Conservation (phyloP, 2,329 filamentous ascomycete species). For the Ceratocystis albifundus region DNA sequence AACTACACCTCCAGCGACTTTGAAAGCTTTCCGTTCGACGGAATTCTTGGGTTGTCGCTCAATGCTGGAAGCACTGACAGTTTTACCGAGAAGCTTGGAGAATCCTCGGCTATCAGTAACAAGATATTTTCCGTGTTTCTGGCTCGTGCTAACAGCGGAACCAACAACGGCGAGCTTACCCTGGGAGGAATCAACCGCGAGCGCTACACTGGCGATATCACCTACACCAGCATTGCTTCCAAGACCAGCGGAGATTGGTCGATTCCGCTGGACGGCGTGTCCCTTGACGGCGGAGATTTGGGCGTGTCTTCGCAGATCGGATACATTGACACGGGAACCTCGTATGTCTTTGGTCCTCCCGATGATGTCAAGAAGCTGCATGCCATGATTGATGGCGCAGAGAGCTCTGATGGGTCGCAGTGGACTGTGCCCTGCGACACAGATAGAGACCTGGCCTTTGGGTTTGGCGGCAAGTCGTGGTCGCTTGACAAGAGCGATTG, state of each 20-base stretch:
- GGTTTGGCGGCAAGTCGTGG: constrained; percentile 57
- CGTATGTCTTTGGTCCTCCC: constrained; percentile 61
- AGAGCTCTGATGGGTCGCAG: constrained; percentile 45
- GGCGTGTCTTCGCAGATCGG: constrained; percentile 48
- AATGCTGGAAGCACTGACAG: constrained; percentile 49
- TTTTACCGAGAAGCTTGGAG: constrained; percentile 52
- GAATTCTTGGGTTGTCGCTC: constrained; percentile 69
- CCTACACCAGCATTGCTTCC: constrained; percentile 47
- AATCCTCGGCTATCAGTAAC: constrained; percentile 45
- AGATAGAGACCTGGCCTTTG: constrained; percentile 47
- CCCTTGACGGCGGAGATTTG: constrained; percentile 47
- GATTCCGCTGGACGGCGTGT: constrained; percentile 54
- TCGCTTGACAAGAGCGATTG: constrained; percentile 60
- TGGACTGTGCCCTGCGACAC: constrained; percentile 66
- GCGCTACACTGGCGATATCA: constrained; percentile 56
- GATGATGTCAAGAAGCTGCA: constrained; percentile 58
- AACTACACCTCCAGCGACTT: constrained; percentile 63
- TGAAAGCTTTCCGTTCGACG: constrained; percentile 68
- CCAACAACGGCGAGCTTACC: constrained; percentile 62
- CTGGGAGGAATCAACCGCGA: constrained; percentile 59
- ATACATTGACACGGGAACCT: constrained; percentile 77
- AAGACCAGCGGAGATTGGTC: constrained; percentile 55
- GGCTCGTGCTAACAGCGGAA: constrained; percentile 52
- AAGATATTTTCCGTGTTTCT: constrained; percentile 54
- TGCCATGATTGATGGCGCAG: constrained; percentile 51